Evolutionary conservation across 1,139 yeast species (phyloP), one percentile per base, ranked within the genome.

Genomic region (Yamadazyma triangularis): DNA sequence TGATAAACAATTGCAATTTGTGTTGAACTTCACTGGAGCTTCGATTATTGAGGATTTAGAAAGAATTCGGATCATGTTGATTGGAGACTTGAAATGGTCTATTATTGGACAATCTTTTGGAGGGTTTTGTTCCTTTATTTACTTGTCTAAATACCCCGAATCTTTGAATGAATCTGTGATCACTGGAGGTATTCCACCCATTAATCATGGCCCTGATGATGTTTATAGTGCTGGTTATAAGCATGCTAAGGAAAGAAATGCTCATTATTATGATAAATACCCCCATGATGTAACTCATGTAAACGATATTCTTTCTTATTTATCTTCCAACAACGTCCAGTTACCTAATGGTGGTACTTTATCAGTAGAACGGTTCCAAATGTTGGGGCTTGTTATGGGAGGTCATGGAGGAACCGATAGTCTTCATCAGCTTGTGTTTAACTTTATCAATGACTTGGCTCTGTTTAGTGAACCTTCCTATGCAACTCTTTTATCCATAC

Each of bases 181-280:
- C 13, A 69, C 81, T 2, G 82, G 80, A 4, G 82, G 81, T 3
- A 60, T 75, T 12, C 80, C 82, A 1, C 81, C 81, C 1, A 50
- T 70, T 7, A 60, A 58, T 4, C 44, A 42, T 25, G 44, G 55
- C 1, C 66, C 47, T 2, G 76, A 70, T 32, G 67, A 70, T 25
- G 79, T 76, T 9, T 74, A 74, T 42, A 33, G 33, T 10, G 70
- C 70, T 2, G 70, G 79, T 3, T 72, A 66, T 34, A 45, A 55
- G 22, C 51, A 75, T 13, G 69, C 77, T 5, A 52, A 36, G 13
- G 75, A 72, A 30, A 52, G 79, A 33, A 75, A 76, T 44, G 39
- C 40, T 13, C 74, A 65, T 30, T 74, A 61, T 47, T 76, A 70
- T 45, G 38, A 46, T 2, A 70, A 69, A 43, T 75, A 63, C 38